These are phyloP conservation scores for Suhomyces ambrosiae DNA, from an alignment of 1,139 yeast genomes.

Conservation along the genomic window DNA sequence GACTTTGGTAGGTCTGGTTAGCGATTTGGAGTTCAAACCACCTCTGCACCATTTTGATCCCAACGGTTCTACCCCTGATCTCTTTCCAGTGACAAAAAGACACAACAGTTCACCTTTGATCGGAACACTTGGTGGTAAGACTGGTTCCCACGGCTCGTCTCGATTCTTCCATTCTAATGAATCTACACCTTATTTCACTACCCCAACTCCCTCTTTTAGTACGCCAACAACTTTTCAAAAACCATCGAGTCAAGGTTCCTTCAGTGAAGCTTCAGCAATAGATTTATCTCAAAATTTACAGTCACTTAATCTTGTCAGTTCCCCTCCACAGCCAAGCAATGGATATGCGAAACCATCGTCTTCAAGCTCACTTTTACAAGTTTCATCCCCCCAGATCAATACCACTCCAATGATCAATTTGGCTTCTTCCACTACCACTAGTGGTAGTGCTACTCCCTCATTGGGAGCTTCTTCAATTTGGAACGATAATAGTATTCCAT, in stretches of 20 bases:
- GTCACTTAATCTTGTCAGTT: slow-evolving; percentile 8
- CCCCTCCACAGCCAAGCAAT: slow-evolving; percentile 3
- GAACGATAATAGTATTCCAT: slow-evolving; percentile 13
- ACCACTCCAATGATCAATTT: slow-evolving; percentile 1
- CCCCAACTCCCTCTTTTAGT: slow-evolving; percentile 9
- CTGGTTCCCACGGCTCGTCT: slow-evolving; percentile 3
- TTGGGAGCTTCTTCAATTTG: slow-evolving; percentile 15
- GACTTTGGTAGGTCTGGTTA: slow-evolving; percentile 5
- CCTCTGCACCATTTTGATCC: slow-evolving; percentile 1
- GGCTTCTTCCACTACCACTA: slow-evolving; percentile 8
- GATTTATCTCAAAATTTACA: slow-evolving; percentile 10
- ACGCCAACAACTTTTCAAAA: slow-evolving; percentile 7
- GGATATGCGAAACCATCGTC: slow-evolving; percentile 3
- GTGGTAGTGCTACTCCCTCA: slow-evolving; percentile 16
- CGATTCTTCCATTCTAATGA: slow-evolving; percentile 11
- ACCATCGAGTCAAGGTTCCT: slow-evolving; percentile 4
- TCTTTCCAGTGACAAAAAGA: slow-evolving; percentile 9
- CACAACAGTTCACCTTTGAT: slow-evolving; percentile 19
- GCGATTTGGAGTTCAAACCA: slow-evolving; percentile 7
- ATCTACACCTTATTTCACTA: slow-evolving; percentile 5
- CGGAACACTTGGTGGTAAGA: slow-evolving; percentile 11
- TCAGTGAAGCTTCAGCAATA: slow-evolving; percentile 5
- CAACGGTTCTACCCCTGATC: slow-evolving; percentile 4
- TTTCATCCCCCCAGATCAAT: slow-evolving; percentile 4
- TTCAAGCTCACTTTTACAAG: slow-evolving; percentile 4